Percentiles rank a stretch among this genome's conserved stretches.
phyloP scores from a whole-genome alignment of 257 asterid species.

The Solanum acaule region DNA sequence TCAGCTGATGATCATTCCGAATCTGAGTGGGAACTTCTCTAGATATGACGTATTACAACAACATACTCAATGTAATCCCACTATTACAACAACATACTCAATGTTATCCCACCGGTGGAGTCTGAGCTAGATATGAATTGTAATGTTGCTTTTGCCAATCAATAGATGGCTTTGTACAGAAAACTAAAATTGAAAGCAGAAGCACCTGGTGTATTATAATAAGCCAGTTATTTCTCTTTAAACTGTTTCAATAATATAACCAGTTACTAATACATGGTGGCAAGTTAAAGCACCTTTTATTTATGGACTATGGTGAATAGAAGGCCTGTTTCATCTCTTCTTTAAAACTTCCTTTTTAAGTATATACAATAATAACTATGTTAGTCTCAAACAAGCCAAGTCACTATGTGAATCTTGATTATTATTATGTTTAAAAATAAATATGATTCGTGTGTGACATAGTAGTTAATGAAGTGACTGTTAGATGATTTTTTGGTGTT shows the following conservation, averaged over 20 bases:
- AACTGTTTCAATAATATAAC: not conserved
- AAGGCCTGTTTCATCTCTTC: not conserved
- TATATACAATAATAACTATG: not conserved
- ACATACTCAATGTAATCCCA: not conserved
- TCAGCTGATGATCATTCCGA: constrained; percentile 10
- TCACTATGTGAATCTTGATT: not conserved
- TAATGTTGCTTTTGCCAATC: not conserved
- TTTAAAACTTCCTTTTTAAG: no score
- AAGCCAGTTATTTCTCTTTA: not conserved
- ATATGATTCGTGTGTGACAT: not conserved
- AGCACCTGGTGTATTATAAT: not conserved
- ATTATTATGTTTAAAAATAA: not conserved
- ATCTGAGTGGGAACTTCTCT: constrained; percentile 38
- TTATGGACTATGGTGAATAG: not conserved
- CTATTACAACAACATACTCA: not conserved
- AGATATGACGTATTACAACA: not conserved
- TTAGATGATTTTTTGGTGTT: no score
- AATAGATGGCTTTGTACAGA: not conserved
- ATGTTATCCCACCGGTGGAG: not conserved
- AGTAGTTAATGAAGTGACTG: not conserved
- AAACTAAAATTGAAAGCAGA: not conserved
- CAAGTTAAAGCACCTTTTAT: not conserved
- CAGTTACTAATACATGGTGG: not conserved
- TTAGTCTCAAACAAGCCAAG: not conserved
- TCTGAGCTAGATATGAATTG: not conserved